phyloP scores from a whole-genome alignment of 139 green algal genomes.

The Chlamydomonas sp. region DNA sequence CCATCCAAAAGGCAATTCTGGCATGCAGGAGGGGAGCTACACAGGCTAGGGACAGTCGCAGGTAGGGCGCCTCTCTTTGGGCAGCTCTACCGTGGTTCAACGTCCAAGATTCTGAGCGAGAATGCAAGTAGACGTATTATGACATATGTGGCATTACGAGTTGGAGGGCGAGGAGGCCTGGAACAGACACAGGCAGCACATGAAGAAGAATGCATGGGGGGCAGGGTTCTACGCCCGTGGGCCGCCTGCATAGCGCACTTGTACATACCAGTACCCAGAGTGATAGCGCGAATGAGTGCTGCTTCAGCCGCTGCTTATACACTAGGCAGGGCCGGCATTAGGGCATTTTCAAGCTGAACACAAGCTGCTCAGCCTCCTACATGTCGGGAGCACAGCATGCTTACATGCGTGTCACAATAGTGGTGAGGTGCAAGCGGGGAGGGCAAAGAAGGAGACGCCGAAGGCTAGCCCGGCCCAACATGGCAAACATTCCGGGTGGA shows the following conservation, averaged over 20 bases:
- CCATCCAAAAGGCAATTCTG: neutral
- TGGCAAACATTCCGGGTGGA: no score
- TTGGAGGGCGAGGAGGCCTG: no score
- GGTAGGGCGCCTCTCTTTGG: no score
- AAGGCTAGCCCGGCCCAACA: no score
- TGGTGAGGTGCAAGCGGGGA: no score
- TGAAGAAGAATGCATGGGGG: neutral
- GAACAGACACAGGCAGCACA: neutral
- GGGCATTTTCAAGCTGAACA: neutral
- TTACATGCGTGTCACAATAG: neutral
- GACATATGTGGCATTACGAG: no score
- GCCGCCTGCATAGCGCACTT: no score
- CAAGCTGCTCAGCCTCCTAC: neutral
- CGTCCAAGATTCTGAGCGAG: no score
- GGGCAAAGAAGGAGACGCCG: no score
- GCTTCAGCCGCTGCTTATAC: neutral
- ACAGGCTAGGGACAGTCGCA: neutral
- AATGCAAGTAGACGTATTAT: no score
- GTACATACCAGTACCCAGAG: no score
- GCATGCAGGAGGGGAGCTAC: neutral
- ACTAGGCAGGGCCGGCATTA: neutral
- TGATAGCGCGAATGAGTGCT: neutral
- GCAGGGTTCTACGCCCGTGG: neutral
- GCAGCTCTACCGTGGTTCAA: no score
- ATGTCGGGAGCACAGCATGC: neutral